Conservation (phyloP, 2,329 filamentous ascomycete species). For the Aureobasidium zeae region DNA sequence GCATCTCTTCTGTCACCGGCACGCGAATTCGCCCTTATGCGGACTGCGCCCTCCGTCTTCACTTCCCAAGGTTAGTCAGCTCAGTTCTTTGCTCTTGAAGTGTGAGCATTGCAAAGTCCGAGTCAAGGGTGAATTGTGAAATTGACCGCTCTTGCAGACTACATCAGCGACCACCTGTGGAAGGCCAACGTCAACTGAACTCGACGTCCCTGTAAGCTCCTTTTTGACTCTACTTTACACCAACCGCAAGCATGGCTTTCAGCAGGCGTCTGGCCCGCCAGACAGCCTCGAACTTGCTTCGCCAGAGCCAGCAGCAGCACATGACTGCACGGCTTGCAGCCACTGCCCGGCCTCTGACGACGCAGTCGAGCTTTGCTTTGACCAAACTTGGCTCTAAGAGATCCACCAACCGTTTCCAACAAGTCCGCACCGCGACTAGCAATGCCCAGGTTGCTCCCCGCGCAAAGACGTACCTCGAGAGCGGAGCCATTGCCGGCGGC, state of each 20-base stretch:
- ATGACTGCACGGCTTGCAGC: slow-evolving; percentile 19
- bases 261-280: slow-evolving; percentile 26
- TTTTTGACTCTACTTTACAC: slow-evolving; percentile 3
- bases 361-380: slow-evolving; percentile 19
- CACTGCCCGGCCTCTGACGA: slow-evolving; percentile 25
- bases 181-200: slow-evolving; percentile 55
- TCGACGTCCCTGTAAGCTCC: background rate
- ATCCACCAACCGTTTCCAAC: slow-evolving; percentile 13
- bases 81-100: background rate
- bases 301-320: slow-evolving; percentile 21
- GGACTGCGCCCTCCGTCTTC: slow-evolving; percentile 43
- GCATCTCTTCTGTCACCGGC: slow-evolving; percentile 18
- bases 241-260: slow-evolving; percentile 25
- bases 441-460: slow-evolving; percentile 62
- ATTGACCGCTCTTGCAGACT: slow-evolving; percentile 38
- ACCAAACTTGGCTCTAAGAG: slow-evolving; percentile 9
- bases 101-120: slow-evolving; percentile 6
- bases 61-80: slow-evolving; percentile 43
- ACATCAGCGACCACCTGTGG: slow-evolving; percentile 63
- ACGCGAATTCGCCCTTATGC: slow-evolving; percentile 30
- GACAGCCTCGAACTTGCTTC: slow-evolving; percentile 24
- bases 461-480: slow-evolving; percentile 79
- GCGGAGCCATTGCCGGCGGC: slow-evolving; percentile 71
- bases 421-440: slow-evolving; percentile 24
- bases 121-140: background rate